Evolutionary conservation across 2,329 filamentous ascomycete genomes (phyloP).

Genomic region (Microsporum audouinii): DNA sequence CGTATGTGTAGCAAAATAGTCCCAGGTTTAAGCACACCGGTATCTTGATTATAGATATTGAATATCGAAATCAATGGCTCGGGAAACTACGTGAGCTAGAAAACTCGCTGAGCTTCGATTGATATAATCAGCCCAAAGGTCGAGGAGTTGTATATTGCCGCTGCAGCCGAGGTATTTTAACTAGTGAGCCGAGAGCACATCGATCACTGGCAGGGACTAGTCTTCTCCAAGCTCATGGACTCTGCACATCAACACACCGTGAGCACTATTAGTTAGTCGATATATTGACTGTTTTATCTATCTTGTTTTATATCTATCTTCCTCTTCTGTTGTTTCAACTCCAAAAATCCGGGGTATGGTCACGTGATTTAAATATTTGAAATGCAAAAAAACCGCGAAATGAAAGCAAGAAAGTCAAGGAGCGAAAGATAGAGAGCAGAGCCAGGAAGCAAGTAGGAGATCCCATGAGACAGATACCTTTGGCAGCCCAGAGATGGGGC

Average conservation of each 20-base stretch:
- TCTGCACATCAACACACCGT: not conserved
- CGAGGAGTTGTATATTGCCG: not conserved
- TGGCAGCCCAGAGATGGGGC: conserved; percentile 11
- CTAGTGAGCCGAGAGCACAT: not conserved
- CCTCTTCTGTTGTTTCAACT: too few relatives aligned
- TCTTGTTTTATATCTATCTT: not conserved
- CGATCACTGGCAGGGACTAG: too few relatives aligned
- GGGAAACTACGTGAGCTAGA: too few relatives aligned
- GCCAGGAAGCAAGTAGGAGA: not conserved
- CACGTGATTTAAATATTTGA: not conserved
- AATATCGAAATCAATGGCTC: too few relatives aligned
- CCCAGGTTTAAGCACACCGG: too few relatives aligned
- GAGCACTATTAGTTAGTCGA: too few relatives aligned
- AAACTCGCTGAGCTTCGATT: not conserved
- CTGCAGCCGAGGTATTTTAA: not conserved
- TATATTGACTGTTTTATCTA: too few relatives aligned
- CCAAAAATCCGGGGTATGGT: not conserved
- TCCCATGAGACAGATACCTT: conserved; percentile 10
- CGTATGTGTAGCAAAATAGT: not conserved
- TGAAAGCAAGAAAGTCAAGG: not conserved
- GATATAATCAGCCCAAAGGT: not conserved
- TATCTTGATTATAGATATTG: too few relatives aligned
- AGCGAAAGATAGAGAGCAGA: not conserved
- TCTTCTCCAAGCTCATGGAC: not conserved
- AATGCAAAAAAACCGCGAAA: not conserved